Conservation (phyloP, 169 alveolate genomes). For the Cryptosporidium ubiquitum region DNA sequence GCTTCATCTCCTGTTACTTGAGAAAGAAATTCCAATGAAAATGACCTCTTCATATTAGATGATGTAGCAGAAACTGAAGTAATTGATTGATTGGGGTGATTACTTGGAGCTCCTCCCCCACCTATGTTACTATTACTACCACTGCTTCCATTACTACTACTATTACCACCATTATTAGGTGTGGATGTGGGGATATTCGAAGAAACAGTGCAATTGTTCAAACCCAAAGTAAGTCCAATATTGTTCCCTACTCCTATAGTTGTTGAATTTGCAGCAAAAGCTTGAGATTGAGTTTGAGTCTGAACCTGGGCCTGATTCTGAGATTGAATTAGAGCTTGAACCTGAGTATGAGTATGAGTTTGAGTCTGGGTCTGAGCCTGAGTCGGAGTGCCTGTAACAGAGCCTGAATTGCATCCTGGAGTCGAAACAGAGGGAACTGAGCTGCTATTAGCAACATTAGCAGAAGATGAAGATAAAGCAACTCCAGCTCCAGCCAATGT, state of each 20-base stretch:
- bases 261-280: no score
- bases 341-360: no score
- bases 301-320: no score
- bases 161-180: neutral
- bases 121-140: neutral
- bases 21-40: constrained; percentile 59
- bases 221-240: no score
- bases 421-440: neutral
- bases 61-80: neutral
- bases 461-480: neutral
- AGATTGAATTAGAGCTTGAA: no score
- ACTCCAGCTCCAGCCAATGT: neutral
- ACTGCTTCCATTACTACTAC: neutral
- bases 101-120: neutral
- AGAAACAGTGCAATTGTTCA: no score
- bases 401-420: neutral
- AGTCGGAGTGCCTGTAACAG: neutral
- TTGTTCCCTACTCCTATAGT: neutral
- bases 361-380: neutral
- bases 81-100: neutral
- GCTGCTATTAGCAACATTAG: neutral
- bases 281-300: neutral
- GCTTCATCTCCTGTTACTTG: constrained; percentile 11
- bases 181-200: no score
- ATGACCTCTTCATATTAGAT: constrained; percentile 34